These are phyloP conservation scores for Staphylotrichum tortipilum DNA, from an alignment of 495 filamentous ascomycete genomes.

Conservation along the genomic window DNA sequence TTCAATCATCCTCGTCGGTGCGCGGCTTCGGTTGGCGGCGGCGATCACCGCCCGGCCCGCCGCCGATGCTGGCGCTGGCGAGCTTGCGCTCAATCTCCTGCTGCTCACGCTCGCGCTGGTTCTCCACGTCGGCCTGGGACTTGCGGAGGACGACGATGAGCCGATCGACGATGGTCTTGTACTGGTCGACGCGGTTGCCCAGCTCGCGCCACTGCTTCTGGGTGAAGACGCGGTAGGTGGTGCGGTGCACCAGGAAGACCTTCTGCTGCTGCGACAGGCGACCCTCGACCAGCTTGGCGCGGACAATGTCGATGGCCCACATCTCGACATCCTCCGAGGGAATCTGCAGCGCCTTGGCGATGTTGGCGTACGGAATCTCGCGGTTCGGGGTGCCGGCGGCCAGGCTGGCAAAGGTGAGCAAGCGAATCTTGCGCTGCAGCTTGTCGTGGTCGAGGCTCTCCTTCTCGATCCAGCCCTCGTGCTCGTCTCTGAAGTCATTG, in stretches of 20 bases:
- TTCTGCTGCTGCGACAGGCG: constrained; percentile 84
- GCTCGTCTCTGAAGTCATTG: constrained; percentile 79
- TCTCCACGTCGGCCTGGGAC: constrained; percentile 61
- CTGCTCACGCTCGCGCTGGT: constrained; percentile 50
- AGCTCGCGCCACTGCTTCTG: constrained; percentile 98
- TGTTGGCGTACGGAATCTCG: constrained; percentile 74
- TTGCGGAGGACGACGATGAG: constrained; percentile 67
- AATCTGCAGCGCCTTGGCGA: constrained; percentile 74
- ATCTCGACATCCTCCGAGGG: constrained; percentile 78
- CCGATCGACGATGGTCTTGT: constrained; percentile 66
- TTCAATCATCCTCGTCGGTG: constrained; percentile 42
- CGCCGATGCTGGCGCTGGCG: constrained; percentile 33
- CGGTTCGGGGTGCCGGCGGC: constrained; percentile 73
- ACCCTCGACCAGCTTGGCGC: constrained; percentile 87
- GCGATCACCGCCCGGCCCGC: constrained; percentile 18
- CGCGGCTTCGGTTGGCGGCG: constrained; percentile 25
- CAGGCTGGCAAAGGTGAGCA: constrained; percentile 83
- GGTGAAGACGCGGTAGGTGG: constrained; percentile 90
- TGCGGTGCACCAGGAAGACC: constrained; percentile 88
- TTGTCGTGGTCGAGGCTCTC: constrained; percentile 52
- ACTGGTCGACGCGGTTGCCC: constrained; percentile 77
- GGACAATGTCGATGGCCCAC: constrained; percentile 98
- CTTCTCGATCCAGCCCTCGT: constrained; percentile 72
- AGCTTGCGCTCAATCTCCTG: constrained; percentile 51
- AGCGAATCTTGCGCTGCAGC: constrained; percentile 81